Evolutionary conservation across 1,284 basidiomycete species (phyloP).

Genomic region (Lignosus rhinocerotis): DNA sequence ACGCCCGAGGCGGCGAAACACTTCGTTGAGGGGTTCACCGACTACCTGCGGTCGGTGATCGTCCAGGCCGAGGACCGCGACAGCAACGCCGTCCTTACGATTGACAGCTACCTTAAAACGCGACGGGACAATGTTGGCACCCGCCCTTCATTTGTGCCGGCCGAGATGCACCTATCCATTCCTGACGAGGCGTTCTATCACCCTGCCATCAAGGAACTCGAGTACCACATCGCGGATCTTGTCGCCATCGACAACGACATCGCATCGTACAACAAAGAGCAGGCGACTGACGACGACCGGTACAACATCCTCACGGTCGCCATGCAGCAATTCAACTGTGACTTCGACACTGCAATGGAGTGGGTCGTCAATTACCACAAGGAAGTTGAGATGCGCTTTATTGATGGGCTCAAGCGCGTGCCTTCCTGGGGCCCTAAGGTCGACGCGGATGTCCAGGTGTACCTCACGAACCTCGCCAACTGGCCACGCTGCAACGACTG

Average conservation of each 20-base stretch:
- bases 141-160: constrained; percentile 35
- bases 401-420: constrained; percentile 21
- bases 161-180: constrained; percentile 36
- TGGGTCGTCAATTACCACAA: constrained; percentile 33
- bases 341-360: constrained; percentile 35
- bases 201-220: constrained; percentile 33
- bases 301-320: constrained; percentile 38
- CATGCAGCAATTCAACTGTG: constrained; percentile 29
- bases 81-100: constrained; percentile 24
- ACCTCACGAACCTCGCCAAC: constrained; percentile 28
- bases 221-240: constrained; percentile 15
- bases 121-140: constrained; percentile 36
- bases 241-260: constrained; percentile 35
- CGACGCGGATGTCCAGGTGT: constrained; percentile 23
- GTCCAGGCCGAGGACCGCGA: constrained; percentile 33
- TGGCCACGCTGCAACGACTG: constrained; percentile 34
- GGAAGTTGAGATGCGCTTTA: constrained; percentile 28
- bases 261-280: constrained; percentile 40
- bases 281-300: constrained; percentile 33
- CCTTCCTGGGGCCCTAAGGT: constrained; percentile 6
- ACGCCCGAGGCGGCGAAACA: constrained; percentile 19
- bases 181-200: constrained; percentile 36
- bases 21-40: constrained; percentile 22
- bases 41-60: constrained; percentile 35
- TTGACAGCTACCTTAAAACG: constrained; percentile 35